These are phyloP conservation scores for Gliomastix tumulicola DNA, from an alignment of 2,329 filamentous ascomycete species.

Conservation along the genomic window DNA sequence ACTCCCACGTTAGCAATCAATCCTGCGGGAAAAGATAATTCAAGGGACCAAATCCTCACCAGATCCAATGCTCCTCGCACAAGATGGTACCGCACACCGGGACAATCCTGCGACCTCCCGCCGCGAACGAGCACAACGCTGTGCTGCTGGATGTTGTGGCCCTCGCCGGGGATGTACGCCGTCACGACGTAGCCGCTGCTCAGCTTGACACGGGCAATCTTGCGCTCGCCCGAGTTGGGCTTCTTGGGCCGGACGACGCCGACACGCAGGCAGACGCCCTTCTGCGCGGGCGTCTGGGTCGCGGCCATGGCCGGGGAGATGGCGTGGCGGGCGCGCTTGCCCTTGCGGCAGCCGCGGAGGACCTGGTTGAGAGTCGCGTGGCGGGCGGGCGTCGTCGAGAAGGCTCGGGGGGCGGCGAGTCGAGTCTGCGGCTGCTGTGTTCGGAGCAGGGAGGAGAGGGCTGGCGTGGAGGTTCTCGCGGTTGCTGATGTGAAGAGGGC, in stretches of 20 bases:
- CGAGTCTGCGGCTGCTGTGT: constrained; percentile 3
- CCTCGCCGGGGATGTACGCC: constrained; percentile 93
- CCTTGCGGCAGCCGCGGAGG: constrained; percentile 67
- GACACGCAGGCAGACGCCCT: constrained; percentile 93
- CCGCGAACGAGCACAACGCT: constrained; percentile 94
- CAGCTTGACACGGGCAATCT: constrained; percentile 86
- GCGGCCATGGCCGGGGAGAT: constrained; percentile 76
- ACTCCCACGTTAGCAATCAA: too few species aligned
- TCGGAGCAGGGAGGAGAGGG: too few species aligned
- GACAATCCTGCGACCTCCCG: constrained; percentile 91
- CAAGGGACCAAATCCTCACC: too few species aligned
- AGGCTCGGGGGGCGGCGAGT: constrained; percentile 32
- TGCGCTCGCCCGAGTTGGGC: constrained; percentile 94
- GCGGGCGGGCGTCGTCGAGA: constrained; percentile 50
- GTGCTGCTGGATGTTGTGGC: constrained; percentile 98
- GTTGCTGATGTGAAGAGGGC: constrained; percentile 11
- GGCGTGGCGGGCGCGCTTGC: constrained; percentile 76
- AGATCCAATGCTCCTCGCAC: constrained; percentile 88
- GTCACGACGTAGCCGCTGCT: constrained; percentile 83
- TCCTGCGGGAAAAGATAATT: too few species aligned
- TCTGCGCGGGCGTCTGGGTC: constrained; percentile 69
- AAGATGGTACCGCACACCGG: constrained; percentile 93
- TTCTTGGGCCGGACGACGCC: constrained; percentile 96
- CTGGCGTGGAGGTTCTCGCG: constrained; percentile 9
- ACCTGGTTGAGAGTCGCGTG: constrained; percentile 69